Base-by-base conservation (phyloP, 805 yeast species). In the Lachancea sp. region DNA sequence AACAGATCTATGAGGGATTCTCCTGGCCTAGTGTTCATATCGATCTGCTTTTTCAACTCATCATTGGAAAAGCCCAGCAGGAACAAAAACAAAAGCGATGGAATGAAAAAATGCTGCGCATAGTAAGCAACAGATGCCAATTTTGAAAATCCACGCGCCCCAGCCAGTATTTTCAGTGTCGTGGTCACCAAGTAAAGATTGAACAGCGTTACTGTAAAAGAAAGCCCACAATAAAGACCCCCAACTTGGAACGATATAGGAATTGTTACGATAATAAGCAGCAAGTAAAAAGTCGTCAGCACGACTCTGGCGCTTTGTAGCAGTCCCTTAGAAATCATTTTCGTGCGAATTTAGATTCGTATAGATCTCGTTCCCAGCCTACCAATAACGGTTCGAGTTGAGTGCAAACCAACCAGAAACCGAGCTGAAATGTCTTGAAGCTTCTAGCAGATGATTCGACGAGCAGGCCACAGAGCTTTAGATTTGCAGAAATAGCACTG, bases 201-300 rank as follows among this genome's bases (percentile, higher is more conserved):
- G 40, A 85, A 75, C 35, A 90, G 70, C 5, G 95, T 80, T 23
- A 79, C 72, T 0, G 90, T 78, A 60, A 79, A 92, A 15, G 94
- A 78, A 45, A 92, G 67, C 1, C 98, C 98, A 63, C 97, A 90
- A 41, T 77, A 72, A 15, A 80, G 72, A 1, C 97, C 97, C 8
- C 97, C 97, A 28, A 87, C 82, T 55, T 90, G 96, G 63, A 92
- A 92, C 18, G 97, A 83, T 46, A 92, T 72, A 4, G 97, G 97
- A 5, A 92, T 83, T 2, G 96, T 83, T 22, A 89, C 68, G 21
- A 88, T 73, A 9, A 86, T 78, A 37, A 85, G 73, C 5, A 74
- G 59, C 40, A 87, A 67, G 54, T 88, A 87, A 22, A 83, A 61
- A 1, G 76, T 63, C 0, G 84, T 76, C 43, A 78, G 65, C 12